Evolutionary conservation across 352 stramenopile species (phyloP), one percentile per base, ranked within the genome.

Genomic region (Blastocystis sp.): DNA sequence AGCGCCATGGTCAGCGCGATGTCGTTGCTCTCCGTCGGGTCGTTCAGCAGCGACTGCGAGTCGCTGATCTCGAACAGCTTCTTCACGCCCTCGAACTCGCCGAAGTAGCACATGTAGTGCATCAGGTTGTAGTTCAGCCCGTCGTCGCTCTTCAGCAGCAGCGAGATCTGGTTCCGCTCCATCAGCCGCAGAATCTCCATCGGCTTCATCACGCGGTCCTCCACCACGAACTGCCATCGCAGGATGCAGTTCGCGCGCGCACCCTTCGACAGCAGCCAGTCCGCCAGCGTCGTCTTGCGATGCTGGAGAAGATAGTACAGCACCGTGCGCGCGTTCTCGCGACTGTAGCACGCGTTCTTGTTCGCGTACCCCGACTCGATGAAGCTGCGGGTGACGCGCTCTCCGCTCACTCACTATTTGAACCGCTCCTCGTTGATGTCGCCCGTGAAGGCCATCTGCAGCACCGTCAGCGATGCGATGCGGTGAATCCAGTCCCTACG

Each of bases 101-200:
- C 78, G 45, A 79, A 88, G 45, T 88, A 88, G 54, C 74, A 84
- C 57, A 84, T 62, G 48, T 70, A 84, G 40, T 84, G 60, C 78
- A 88, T 63, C 21, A 88, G 42, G 57, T 77, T 68, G 68, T 63
- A 88, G 40, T 65, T 79, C 34, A 88, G 48, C 11, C 78, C 64
- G 52, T 79, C 68, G 43, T 79, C 64, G 57, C 64, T 88, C 54
- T 79, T 88, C 11, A 71, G 45, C 17, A 52, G 40, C 9, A 79
- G 21, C 19, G 42, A 61, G 7, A 88, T 65, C 9, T 88, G 19
- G 28, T 60, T n/a, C 45, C 14, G 69, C 42, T 79, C 61, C n/a
- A 88, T 65, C 3, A 88, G 2, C 14, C 19, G 24, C n/a, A 88
- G 42, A 42, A 79, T 34, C 7, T 68, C 60, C 64, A 69, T 6